Evolutionary conservation across 1,284 basidiomycete species (phyloP).

Genomic region (Austroboletus olivaceoglutinosus): DNA sequence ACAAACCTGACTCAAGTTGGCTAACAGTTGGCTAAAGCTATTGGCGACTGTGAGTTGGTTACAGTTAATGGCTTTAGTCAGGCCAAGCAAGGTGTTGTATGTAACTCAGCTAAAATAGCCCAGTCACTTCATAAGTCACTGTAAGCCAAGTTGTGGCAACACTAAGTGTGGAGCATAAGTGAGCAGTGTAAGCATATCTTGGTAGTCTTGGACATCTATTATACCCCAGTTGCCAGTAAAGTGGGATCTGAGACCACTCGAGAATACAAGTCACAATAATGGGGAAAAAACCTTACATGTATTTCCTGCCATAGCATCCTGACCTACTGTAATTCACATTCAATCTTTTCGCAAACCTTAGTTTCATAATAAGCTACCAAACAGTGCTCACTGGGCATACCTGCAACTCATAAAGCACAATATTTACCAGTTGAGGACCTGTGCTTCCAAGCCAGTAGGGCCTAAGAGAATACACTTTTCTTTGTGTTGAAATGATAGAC

Average conservation of each 20-base stretch:
- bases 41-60: no score
- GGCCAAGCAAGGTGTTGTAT: no score
- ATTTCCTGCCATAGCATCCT: constrained; percentile 33
- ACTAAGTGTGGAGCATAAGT: constrained; percentile 19
- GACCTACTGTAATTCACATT: constrained; percentile 34
- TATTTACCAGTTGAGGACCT: not conserved
- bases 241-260: constrained; percentile 20
- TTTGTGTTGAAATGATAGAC: constrained; percentile 26
- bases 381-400: constrained; percentile 24
- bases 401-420: not conserved
- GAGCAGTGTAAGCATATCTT: constrained; percentile 25
- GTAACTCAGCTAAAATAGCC: no score
- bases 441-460: not conserved
- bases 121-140: no score
- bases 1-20: no score
- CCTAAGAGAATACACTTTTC: constrained; percentile 20
- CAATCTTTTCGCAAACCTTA: constrained; percentile 20
- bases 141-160: no score
- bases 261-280: no score
- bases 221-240: constrained; percentile 32
- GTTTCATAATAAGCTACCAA: not conserved
- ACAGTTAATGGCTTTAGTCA: no score
- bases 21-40: no score
- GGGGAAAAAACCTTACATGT: constrained; percentile 18
- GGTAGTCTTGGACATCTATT: constrained; percentile 30